Percentiles rank a stretch among this genome's conserved stretches.
phyloP scores from a whole-genome alignment of 2,329 filamentous ascomycete genomes.

The Fusarium lyarnte region DNA sequence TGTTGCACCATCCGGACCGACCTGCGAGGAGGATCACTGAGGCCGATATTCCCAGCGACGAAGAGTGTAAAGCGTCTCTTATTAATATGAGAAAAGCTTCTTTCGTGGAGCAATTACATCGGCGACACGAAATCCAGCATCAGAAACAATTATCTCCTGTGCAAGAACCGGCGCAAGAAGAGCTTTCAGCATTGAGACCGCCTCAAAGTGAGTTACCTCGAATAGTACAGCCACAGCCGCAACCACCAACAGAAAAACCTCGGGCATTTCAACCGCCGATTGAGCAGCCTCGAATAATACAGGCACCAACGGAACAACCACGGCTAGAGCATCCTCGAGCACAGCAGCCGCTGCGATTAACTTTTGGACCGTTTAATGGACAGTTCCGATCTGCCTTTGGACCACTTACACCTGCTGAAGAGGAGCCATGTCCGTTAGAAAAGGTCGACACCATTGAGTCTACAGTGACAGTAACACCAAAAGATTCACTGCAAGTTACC shows the following conservation, averaged over 20 bases:
- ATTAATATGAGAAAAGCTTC: conserved; percentile 29
- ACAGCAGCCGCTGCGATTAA: conserved; percentile 23
- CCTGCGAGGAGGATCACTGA: conserved; percentile 29
- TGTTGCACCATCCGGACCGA: conserved; percentile 39
- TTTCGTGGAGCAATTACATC: conserved; percentile 22
- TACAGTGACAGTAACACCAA: not conserved
- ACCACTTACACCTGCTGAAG: conserved; percentile 29
- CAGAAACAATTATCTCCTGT: conserved; percentile 13
- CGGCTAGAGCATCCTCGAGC: conserved; percentile 2
- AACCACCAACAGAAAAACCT: not conserved
- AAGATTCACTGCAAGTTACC: not conserved
- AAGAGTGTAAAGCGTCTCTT: conserved; percentile 32
- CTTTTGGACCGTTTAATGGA: conserved; percentile 21
- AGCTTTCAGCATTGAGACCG: not conserved
- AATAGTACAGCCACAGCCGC: not conserved
- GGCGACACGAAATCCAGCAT: conserved; percentile 12
- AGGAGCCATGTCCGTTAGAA: conserved; percentile 15
- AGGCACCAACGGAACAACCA: not conserved
- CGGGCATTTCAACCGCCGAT: not conserved
- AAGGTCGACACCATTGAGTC: not conserved
- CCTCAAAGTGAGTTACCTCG: not conserved
- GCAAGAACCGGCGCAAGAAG: conserved; percentile 3
- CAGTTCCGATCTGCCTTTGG: conserved; percentile 14
- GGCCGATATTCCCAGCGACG: conserved; percentile 39
- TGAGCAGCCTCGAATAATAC: not conserved